phyloP scores from a whole-genome alignment of 2,329 filamentous ascomycete genomes.

The Ascosphaera apis region DNA sequence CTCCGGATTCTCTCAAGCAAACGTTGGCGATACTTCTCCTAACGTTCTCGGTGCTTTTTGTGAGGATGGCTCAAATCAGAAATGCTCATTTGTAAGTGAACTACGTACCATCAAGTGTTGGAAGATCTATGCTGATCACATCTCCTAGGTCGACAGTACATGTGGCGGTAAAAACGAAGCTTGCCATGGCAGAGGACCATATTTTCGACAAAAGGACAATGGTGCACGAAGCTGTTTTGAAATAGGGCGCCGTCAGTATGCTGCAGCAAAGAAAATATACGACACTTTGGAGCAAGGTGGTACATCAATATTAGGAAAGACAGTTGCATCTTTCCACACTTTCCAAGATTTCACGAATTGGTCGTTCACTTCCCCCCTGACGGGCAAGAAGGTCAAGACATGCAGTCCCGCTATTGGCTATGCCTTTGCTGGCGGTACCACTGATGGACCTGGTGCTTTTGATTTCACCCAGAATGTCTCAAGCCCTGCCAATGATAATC shows the following conservation, averaged over 20 bases:
- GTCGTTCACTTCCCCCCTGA: conserved; percentile 44
- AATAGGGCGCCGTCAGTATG: conserved; percentile 24
- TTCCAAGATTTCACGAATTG: conserved; percentile 65
- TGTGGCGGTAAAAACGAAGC: conserved; percentile 30
- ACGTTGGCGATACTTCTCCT: conserved; percentile 73
- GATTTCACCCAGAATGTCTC: conserved; percentile 82
- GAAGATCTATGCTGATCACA: not conserved
- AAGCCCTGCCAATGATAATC: conserved; percentile 43
- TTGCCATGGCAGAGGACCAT: conserved; percentile 24
- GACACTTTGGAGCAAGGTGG: conserved; percentile 25
- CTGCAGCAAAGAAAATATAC: conserved; percentile 28
- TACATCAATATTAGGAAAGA: conserved; percentile 28
- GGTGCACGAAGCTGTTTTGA: conserved; percentile 27
- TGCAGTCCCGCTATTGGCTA: conserved; percentile 79
- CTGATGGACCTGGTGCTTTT: conserved; percentile 73
- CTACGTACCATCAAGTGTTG: not conserved
- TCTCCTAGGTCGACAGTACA: conserved; percentile 47
- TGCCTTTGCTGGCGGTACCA: conserved; percentile 79
- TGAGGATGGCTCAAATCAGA: conserved; percentile 50
- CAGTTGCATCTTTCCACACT: conserved; percentile 62
- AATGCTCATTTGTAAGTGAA: conserved; percentile 15
- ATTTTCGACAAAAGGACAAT: conserved; percentile 20
- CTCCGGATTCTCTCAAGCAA: conserved; percentile 79
- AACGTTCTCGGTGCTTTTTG: conserved; percentile 77
- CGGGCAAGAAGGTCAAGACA: conserved; percentile 33